Conservation (phyloP, 352 stramenopile genomes). For the Pythium periplocum region DNA sequence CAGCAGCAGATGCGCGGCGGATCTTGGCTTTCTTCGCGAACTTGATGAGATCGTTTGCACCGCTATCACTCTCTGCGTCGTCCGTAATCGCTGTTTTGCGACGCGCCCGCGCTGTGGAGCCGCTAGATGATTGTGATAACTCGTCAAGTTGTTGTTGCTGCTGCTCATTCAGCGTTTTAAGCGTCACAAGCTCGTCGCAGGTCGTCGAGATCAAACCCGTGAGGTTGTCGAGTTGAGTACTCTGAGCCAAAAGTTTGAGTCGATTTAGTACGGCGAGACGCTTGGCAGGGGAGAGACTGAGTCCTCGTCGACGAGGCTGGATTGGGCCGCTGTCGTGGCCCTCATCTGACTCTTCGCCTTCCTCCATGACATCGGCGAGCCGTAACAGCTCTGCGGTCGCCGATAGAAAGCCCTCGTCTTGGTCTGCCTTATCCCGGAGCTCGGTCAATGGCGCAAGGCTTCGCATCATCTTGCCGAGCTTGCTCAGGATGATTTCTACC, state of each 20-base stretch:
- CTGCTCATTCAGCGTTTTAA: constrained; percentile 22
- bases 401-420: neutral
- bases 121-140: too few relatives aligned
- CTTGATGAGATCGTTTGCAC: constrained; percentile 26
- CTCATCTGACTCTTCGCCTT: neutral
- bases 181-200: constrained; percentile 16
- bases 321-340: neutral
- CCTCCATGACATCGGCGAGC: constrained; percentile 48
- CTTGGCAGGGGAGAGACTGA: constrained; percentile 26
- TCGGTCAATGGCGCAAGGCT: constrained; percentile 41
- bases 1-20: constrained; percentile 26
- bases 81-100: neutral
- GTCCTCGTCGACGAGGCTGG: constrained; percentile 10
- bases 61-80: constrained; percentile 6
- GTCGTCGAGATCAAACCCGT: constrained; percentile 13
- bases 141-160: constrained; percentile 21
- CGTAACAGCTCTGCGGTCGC: constrained; percentile 41
- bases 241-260: constrained; percentile 30
- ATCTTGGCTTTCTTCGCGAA: constrained; percentile 41
- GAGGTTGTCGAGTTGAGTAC: constrained; percentile 26
- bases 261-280: constrained; percentile 29
- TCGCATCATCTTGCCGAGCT: constrained; percentile 57
- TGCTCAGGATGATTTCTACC: constrained; percentile 35
- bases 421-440: constrained; percentile 11
- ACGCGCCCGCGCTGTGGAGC: too few relatives aligned